Evolutionary conservation across 31 red algal genomes (phyloP).

Genomic region (Endocladia muricata): DNA sequence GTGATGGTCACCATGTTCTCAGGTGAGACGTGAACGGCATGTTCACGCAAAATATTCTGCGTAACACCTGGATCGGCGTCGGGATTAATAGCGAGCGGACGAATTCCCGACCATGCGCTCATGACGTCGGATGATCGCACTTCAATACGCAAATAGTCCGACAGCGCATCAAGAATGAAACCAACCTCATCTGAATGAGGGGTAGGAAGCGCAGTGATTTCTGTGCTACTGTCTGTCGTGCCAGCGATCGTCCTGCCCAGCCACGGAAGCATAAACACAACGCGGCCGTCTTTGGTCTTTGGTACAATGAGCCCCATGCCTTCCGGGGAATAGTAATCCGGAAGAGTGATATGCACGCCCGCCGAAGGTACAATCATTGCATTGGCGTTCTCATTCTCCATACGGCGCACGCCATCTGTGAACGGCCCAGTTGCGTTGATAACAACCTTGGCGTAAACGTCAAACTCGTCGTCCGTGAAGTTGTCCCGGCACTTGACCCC

Average conservation of each 20-base stretch:
- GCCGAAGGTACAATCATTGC: slow-evolving; percentile 81
- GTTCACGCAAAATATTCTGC: slow-evolving; percentile 90
- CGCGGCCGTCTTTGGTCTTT: slow-evolving; percentile 91
- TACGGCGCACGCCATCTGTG: slow-evolving; percentile 64
- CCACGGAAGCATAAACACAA: slow-evolving; percentile 96
- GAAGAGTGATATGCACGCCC: slow-evolving; percentile 84
- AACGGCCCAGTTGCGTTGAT: slow-evolving; percentile 96
- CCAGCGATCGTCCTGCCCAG: slow-evolving; percentile 80
- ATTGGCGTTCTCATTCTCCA: slow-evolving; percentile 64
- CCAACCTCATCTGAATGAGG: slow-evolving; percentile 85
- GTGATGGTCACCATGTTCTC: slow-evolving; percentile 76
- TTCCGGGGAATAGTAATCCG: slow-evolving; percentile 83
- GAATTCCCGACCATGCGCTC: slow-evolving; percentile 85
- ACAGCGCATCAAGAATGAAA: slow-evolving; percentile 86
- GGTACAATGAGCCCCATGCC: slow-evolving; percentile 93
- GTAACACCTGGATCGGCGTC: slow-evolving; percentile 62
- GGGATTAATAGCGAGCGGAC: slow-evolving; percentile 81
- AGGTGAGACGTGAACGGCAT: slow-evolving; percentile 78
- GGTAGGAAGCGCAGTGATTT: slow-evolving; percentile 76
- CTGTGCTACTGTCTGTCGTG: slow-evolving; percentile 75
- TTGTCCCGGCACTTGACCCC: slow-evolving; percentile 70
- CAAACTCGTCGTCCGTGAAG: slow-evolving; percentile 84
- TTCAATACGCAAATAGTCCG: slow-evolving; percentile 85
- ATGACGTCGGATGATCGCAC: slow-evolving; percentile 81
- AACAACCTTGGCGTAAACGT: slow-evolving; percentile 73